phyloP scores from a whole-genome alignment of 768 basidiomycete genomes.

The Kwoniella botswanensis region DNA sequence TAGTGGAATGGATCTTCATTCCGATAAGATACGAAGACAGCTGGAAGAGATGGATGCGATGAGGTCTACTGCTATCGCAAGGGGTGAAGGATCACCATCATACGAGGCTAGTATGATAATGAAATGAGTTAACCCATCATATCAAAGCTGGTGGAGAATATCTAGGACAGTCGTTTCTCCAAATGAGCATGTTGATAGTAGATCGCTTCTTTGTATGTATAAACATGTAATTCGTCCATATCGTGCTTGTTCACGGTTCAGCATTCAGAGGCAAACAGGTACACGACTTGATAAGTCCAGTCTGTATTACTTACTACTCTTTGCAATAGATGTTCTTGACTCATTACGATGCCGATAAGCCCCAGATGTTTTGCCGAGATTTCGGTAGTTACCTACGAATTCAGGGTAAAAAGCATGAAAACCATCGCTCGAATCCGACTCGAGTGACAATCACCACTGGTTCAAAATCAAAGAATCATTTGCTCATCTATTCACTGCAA shows the following conservation, averaged over 20 bases:
- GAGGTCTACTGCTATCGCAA: background rate
- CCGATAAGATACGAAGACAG: slow-evolving; percentile 16
- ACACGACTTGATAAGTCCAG: background rate
- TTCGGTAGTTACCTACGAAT: background rate
- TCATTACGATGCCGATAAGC: background rate
- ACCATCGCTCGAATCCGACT: background rate
- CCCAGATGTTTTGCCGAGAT: slow-evolving; percentile 4
- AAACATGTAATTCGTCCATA: too few species aligned
- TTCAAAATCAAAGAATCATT: background rate
- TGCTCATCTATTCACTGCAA: background rate
- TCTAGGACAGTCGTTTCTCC: too few species aligned
- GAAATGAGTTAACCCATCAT: background rate
- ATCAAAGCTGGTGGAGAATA: too few species aligned
- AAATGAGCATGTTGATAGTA: too few species aligned
- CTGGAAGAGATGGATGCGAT: slow-evolving; percentile 14
- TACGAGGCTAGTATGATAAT: slow-evolving; percentile 6
- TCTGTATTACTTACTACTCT: background rate
- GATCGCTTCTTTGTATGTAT: too few species aligned
- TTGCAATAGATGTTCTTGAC: background rate
- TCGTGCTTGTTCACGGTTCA: too few species aligned
- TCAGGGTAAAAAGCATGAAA: background rate
- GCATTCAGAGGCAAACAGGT: background rate
- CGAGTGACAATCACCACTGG: too few species aligned
- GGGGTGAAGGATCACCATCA: slow-evolving; percentile 5
- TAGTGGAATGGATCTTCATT: slow-evolving; percentile 1